Percentiles rank a stretch among this genome's conserved stretches.
Evolutionary conservation across 1,139 yeast species (phyloP).

Genomic region (Protomyces pachydermus): DNA sequence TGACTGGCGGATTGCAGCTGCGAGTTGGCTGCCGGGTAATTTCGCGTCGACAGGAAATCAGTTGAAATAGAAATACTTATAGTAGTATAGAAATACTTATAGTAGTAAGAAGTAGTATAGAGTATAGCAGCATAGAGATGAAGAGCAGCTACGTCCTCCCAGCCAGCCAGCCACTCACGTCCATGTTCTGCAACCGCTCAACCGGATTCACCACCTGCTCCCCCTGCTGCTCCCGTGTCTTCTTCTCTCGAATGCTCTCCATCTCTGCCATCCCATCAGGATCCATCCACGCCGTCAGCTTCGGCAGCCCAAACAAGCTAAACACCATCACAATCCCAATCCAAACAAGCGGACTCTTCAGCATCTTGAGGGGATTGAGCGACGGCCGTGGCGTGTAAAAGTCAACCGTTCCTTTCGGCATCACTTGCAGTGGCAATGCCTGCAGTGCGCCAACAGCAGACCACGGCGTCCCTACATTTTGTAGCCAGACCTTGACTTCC

Average conservation of each 20-base stretch:
- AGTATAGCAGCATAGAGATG: too few species aligned
- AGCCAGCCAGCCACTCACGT: slow-evolving; percentile 26
- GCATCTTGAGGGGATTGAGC: not conserved
- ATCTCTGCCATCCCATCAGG: slow-evolving; percentile 24
- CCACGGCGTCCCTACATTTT: not conserved
- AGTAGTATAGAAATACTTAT: too few species aligned
- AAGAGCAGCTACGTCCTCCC: slow-evolving; percentile 1
- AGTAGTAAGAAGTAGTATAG: too few species aligned
- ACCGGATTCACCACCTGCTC: slow-evolving; percentile 8
- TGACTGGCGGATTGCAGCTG: not conserved
- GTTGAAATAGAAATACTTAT: not conserved
- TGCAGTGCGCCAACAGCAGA: not conserved
- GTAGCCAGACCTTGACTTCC: not conserved
- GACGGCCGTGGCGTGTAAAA: slow-evolving; percentile 11
- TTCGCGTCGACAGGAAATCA: not conserved
- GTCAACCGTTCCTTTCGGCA: not conserved
- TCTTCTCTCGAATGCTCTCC: slow-evolving; percentile 1
- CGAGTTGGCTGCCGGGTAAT: not conserved
- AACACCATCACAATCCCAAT: slow-evolving; percentile 15
- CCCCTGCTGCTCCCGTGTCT: not conserved
- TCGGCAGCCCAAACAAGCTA: slow-evolving; percentile 10
- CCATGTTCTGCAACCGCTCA: slow-evolving; percentile 18
- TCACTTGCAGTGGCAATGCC: not conserved
- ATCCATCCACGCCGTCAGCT: slow-evolving; percentile 5
- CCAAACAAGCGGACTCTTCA: slow-evolving; percentile 16